Evolutionary conservation across 306 rosid genomes (phyloP).

Genomic region (Malus orientalis): DNA sequence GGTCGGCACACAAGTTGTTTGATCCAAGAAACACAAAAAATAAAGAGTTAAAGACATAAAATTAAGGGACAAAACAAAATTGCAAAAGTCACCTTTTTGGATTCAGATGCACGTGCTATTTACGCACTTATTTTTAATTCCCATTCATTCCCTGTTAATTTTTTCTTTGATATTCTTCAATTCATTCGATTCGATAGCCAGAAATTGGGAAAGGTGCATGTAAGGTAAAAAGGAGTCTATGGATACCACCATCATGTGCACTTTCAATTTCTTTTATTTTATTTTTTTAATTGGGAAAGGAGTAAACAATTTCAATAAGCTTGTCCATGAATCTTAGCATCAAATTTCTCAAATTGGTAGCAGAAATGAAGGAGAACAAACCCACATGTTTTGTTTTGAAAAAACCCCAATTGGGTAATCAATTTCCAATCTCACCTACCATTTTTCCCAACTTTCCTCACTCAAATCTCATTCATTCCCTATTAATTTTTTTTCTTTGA

Average conservation of each 20-base stretch:
- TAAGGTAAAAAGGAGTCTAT: no score
- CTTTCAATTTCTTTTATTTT: background rate
- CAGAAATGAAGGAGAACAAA: background rate
- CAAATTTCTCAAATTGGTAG: background rate
- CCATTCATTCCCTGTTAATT: rapidly evolving
- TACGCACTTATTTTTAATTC: no score
- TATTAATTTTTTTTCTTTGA: no score
- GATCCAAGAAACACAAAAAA: conserved; percentile 14
- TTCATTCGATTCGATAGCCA: no score
- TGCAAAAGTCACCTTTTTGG: conserved; percentile 1
- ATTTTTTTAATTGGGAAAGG: background rate
- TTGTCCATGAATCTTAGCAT: background rate
- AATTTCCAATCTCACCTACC: conserved; percentile 5
- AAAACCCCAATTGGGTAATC: background rate
- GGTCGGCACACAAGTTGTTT: conserved; percentile 1
- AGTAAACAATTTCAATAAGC: background rate
- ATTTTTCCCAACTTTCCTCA: background rate
- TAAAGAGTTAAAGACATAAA: background rate
- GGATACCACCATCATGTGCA: no score
- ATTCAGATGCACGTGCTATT: background rate
- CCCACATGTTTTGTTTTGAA: background rate
- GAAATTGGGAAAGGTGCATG: no score
- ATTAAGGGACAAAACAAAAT: background rate
- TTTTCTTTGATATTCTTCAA: no score
- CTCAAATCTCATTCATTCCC: background rate